phyloP scores from a whole-genome alignment of 2,329 filamentous ascomycete genomes.

The Fusarium beomiforme region DNA sequence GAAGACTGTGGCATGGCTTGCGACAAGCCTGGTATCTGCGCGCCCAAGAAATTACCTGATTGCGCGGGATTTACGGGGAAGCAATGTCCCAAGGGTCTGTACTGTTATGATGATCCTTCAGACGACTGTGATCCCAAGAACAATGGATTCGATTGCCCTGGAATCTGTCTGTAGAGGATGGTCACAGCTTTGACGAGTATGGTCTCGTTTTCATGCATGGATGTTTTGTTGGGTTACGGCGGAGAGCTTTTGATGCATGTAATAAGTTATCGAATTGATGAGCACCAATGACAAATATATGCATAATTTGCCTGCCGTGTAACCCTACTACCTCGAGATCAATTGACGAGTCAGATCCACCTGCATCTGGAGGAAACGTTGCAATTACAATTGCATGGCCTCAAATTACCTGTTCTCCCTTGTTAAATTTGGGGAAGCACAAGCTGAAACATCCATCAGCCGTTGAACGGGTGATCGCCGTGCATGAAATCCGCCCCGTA shows the following conservation, averaged over 20 bases:
- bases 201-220: accelerated
- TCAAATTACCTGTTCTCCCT: not conserved
- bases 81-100: conserved; percentile 41
- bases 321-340: no score
- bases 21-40: conserved; percentile 49
- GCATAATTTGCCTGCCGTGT: not conserved
- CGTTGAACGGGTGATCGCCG: conserved; percentile 3
- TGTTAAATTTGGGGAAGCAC: not conserved
- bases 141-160: conserved; percentile 45
- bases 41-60: conserved; percentile 27
- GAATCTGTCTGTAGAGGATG: conserved; percentile 44
- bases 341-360: no score
- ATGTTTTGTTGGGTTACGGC: not conserved
- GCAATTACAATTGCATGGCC: not conserved
- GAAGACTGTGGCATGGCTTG: conserved; percentile 48
- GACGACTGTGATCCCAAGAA: conserved; percentile 44
- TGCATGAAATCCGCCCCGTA: conserved; percentile 16
- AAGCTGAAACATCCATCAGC: not conserved
- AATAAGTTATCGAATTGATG: not conserved
- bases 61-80: conserved; percentile 44
- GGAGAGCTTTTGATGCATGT: not conserved
- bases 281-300: not conserved
- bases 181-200: accelerated
- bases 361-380: not conserved
- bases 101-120: conserved; percentile 45